phyloP scores from a whole-genome alignment of 2,329 filamentous ascomycete genomes.

The Fusarium concolor region DNA sequence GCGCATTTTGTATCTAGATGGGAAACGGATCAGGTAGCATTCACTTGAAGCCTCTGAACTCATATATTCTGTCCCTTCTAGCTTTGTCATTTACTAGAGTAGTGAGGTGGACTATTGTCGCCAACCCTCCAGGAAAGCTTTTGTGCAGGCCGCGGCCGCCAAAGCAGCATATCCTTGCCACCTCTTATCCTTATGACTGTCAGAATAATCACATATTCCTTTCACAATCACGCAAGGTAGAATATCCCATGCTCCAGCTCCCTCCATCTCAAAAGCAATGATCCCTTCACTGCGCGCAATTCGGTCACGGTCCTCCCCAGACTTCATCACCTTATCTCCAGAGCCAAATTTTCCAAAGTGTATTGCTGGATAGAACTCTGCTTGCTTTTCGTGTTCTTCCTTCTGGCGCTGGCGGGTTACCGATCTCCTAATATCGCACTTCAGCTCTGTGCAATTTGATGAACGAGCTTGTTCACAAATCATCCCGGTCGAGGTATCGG shows the following conservation, averaged over 20 bases:
- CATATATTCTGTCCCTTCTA: no score
- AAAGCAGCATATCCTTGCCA: neutral
- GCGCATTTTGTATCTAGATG: no score
- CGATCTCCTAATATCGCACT: fast-evolving
- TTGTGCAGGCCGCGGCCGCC: neutral
- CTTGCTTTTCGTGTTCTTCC: fast-evolving
- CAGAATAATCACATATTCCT: neutral
- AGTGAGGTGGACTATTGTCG: no score
- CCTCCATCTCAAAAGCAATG: neutral
- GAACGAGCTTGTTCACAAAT: neutral
- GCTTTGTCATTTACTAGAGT: no score
- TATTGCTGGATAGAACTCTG: fast-evolving
- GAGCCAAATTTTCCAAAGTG: neutral
- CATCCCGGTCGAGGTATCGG: neutral
- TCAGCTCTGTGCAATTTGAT: neutral
- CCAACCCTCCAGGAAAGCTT: neutral
- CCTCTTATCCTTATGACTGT: neutral
- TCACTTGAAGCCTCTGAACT: no score
- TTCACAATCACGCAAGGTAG: neutral
- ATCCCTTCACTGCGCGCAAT: neutral
- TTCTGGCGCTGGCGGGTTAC: fast-evolving
- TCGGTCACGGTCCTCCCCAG: neutral
- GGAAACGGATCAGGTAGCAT: no score
- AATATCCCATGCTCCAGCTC: neutral
- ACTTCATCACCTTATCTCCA: neutral